These are phyloP conservation scores for Parvularia atlantis DNA, from an alignment of 78 protist species.

Conservation along the genomic window DNA sequence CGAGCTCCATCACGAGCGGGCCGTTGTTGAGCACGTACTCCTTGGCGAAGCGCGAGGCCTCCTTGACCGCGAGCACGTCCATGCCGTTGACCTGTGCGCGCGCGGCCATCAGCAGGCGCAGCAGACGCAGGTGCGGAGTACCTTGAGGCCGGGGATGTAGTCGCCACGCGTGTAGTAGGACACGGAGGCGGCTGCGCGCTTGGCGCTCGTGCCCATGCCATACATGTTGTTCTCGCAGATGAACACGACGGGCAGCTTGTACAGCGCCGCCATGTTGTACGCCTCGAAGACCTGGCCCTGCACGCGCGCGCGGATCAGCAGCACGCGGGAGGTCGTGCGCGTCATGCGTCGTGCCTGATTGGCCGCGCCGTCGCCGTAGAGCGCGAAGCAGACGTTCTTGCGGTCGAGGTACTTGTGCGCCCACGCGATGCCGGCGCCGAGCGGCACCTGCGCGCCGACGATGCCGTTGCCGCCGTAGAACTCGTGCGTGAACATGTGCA, in stretches of 20 bases:
- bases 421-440: conserved; percentile 87
- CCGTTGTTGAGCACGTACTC: conserved; percentile 47
- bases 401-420: conserved; percentile 53
- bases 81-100: conserved; percentile 76
- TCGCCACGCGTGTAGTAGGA: conserved; percentile 87
- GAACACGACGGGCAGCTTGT: conserved; percentile 83
- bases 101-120: background rate
- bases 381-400: conserved; percentile 44
- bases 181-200: conserved; percentile 66
- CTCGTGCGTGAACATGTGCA: conserved; percentile 83
- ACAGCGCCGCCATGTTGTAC: conserved; percentile 85
- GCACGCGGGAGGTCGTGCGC: conserved; percentile 77
- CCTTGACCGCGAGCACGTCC: conserved; percentile 77
- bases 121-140: background rate
- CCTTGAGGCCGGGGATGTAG: conserved; percentile 77
- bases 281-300: conserved; percentile 62
- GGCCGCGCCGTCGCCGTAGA: conserved; percentile 95
- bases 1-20: conserved; percentile 72
- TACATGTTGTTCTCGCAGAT: conserved; percentile 90
- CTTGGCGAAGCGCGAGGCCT: conserved; percentile 53
- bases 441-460: conserved; percentile 90
- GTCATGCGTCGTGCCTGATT: too few relatives aligned
- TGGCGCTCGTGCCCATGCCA: conserved; percentile 90
- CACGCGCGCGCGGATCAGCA: too few relatives aligned
- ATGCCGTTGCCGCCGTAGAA: conserved; percentile 97